phyloP scores from a whole-genome alignment of 2,329 filamentous ascomycete species.

The Coleophoma crateriformis region DNA sequence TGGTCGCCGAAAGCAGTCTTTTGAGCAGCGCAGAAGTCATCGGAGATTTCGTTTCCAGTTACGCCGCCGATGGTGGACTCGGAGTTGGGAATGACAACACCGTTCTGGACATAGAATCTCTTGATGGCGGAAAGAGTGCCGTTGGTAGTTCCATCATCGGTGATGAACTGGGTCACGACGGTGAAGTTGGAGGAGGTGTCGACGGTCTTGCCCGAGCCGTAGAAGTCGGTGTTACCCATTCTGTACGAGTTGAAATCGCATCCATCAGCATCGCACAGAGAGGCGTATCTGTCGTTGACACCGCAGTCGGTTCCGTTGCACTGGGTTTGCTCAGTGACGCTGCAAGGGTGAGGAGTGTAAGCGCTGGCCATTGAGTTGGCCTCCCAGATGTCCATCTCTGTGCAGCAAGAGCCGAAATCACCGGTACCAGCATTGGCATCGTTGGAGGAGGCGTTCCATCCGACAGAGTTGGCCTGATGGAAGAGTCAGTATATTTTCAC shows the following conservation, averaged over 20 bases:
- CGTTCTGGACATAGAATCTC: constrained; percentile 52
- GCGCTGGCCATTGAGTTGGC: constrained; percentile 54
- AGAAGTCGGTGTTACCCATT: constrained; percentile 51
- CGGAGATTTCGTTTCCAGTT: constrained; percentile 47
- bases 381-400: constrained; percentile 66
- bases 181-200: constrained; percentile 48
- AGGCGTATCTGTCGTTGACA: constrained; percentile 41
- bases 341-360: constrained; percentile 54
- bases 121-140: constrained; percentile 48
- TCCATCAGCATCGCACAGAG: constrained; percentile 54
- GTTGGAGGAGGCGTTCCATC: constrained; percentile 40
- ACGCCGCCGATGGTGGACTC: constrained; percentile 38
- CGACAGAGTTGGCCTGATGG: constrained; percentile 45
- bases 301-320: constrained; percentile 39
- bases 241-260: constrained; percentile 59
- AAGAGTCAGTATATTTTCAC: constrained; percentile 7
- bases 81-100: constrained; percentile 45
- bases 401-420: constrained; percentile 55
- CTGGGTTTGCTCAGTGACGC: constrained; percentile 33
- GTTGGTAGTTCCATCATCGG: constrained; percentile 38
- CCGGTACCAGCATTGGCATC: constrained; percentile 48
- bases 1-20: constrained; percentile 51
- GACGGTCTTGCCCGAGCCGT: constrained; percentile 44
- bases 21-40: constrained; percentile 49
- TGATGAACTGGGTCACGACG: constrained; percentile 56